Conservation (phyloP, 371 early-diverging fungal genomes). For the Syncephalis fuscata region DNA sequence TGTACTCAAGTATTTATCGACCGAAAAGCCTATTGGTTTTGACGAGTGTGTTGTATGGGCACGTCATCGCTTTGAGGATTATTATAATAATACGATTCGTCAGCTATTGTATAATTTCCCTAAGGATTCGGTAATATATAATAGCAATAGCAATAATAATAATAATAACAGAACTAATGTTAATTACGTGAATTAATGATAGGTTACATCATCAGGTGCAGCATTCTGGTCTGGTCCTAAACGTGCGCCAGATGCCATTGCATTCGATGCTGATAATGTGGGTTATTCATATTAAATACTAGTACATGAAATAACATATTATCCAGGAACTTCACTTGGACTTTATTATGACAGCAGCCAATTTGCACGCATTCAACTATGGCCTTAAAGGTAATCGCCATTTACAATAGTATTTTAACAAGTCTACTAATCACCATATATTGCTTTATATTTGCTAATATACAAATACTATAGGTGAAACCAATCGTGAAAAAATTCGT, state of each 20-base stretch:
- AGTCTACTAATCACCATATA: too few species aligned
- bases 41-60: conserved; percentile 91
- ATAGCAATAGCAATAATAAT: neutral
- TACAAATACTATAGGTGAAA: neutral
- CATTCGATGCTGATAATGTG: conserved; percentile 62
- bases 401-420: too few species aligned
- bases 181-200: conserved; percentile 11
- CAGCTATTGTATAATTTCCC: conserved; percentile 96
- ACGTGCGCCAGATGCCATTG: conserved; percentile 79
- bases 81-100: conserved; percentile 79
- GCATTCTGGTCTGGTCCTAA: conserved; percentile 99
- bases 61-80: conserved; percentile 81
- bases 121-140: conserved; percentile 45
- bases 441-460: too few species aligned
- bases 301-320: neutral
- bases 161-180: conserved; percentile 4
- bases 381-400: conserved; percentile 63
- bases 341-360: conserved; percentile 86
- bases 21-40: conserved; percentile 65
- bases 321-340: conserved; percentile 58
- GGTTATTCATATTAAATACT: conserved; percentile 4
- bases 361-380: conserved; percentile 92
- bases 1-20: conserved; percentile 52
- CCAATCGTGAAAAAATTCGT: neutral
- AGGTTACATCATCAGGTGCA: conserved; percentile 81